Conservation (phyloP, 2,329 filamentous ascomycete genomes). For the Coniosporium tulheliwenetii region DNA sequence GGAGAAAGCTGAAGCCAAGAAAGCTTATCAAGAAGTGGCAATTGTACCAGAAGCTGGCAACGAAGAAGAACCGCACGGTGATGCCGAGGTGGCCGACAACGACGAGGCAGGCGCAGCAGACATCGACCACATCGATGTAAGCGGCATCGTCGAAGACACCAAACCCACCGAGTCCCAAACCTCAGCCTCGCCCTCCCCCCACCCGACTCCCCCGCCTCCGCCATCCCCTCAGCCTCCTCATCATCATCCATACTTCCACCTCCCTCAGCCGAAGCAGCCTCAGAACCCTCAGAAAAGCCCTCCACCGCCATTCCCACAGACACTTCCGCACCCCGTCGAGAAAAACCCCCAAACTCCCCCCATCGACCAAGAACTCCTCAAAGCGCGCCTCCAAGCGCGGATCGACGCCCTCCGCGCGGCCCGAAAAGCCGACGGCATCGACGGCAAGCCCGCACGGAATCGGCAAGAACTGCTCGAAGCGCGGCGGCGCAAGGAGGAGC, state of each 20-base stretch:
- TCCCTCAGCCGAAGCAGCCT: conserved; percentile 1
- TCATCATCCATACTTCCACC: conserved; percentile 28
- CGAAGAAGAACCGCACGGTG: conserved; percentile 8
- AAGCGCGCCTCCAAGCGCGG: conserved; percentile 62
- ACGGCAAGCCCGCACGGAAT: conserved; percentile 69
- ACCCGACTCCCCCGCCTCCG: conserved; percentile 22
- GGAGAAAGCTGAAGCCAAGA: conserved; percentile 23
- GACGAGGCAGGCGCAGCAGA: conserved; percentile 14
- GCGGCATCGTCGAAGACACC: conserved; percentile 6
- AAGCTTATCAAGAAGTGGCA: conserved; percentile 12
- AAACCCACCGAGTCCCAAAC: conserved; percentile 5
- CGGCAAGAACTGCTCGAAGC: conserved; percentile 86
- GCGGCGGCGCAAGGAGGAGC: conserved; percentile 71
- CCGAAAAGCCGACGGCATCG: conserved; percentile 72
- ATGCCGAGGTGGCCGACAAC: conserved; percentile 8
- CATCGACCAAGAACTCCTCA: conserved; percentile 57
- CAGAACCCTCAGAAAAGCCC: not conserved
- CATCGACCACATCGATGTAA: conserved; percentile 7
- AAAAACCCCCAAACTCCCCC: conserved; percentile 28
- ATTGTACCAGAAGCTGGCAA: conserved; percentile 12
- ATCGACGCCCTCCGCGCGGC: conserved; percentile 74
- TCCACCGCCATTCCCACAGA: conserved; percentile 5
- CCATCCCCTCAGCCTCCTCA: conserved; percentile 26
- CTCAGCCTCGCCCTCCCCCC: conserved; percentile 19
- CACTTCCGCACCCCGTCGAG: conserved; percentile 11